Evolutionary conservation across 139 green algal genomes (phyloP).

Genomic region (Micromonas pusilla): DNA sequence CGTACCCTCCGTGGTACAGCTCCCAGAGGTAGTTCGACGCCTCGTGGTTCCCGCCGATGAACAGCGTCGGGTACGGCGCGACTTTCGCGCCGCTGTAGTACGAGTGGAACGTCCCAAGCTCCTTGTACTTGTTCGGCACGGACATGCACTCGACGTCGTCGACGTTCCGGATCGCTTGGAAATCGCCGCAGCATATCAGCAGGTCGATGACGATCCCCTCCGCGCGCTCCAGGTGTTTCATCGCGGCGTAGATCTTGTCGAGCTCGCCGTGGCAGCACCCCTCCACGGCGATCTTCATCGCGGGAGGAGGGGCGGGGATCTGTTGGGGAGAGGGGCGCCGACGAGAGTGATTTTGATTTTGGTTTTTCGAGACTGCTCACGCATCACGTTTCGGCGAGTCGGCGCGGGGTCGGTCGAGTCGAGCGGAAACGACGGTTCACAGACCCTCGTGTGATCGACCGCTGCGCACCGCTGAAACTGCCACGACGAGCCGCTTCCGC

Average conservation of each 20-base stretch:
- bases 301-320: no score
- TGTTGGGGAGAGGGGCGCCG: no score
- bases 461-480: no score
- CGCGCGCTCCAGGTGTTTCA: conserved; percentile 21
- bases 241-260: conserved; percentile 47
- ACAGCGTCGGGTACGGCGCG: conserved; percentile 85
- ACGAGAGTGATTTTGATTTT: no score
- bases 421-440: no score
- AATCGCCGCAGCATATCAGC: conserved; percentile 96
- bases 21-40: conserved; percentile 90
- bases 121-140: conserved; percentile 84
- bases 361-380: no score
- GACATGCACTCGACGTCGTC: conserved; percentile 91
- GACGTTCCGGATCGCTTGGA: conserved; percentile 92
- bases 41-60: conserved; percentile 98
- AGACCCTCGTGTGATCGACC: no score
- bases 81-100: conserved; percentile 80
- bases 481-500: no score
- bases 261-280: conserved; percentile 49
- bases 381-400: no score
- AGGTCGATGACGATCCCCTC: conserved; percentile 64
- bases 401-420: no score
- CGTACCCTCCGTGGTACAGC: conserved; percentile 89
- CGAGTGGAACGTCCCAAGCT: conserved; percentile 85
- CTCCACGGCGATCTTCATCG: conserved; percentile 44